These are phyloP conservation scores for Botrytis galanthina DNA, from an alignment of 2,329 filamentous ascomycete genomes.

Conservation along the genomic window DNA sequence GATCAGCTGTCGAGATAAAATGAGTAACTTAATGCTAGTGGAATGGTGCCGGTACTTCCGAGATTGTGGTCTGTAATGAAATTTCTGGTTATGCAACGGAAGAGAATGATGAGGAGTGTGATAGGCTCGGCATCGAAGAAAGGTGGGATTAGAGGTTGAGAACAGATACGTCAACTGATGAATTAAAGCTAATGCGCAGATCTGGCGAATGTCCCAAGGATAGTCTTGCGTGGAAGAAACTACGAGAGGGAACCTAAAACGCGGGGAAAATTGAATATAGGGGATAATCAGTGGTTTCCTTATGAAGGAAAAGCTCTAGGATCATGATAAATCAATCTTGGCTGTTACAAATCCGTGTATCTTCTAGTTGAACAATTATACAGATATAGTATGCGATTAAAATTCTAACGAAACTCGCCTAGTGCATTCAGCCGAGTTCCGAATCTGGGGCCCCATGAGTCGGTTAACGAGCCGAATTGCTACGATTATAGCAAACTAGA, in stretches of 20 bases:
- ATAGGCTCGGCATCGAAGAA: background rate
- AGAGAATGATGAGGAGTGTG: background rate
- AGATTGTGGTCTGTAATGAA: background rate
- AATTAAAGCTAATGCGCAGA: background rate
- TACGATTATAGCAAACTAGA: background rate
- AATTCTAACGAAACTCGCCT: background rate
- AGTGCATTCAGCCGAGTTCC: background rate
- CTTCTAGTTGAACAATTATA: background rate
- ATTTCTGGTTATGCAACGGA: background rate
- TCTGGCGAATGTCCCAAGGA: background rate
- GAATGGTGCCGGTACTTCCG: background rate
- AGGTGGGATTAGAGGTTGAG: background rate
- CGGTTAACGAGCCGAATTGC: background rate
- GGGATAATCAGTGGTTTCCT: background rate
- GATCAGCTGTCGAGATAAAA: background rate
- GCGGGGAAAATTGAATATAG: background rate
- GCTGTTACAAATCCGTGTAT: background rate
- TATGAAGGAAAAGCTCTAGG: background rate
- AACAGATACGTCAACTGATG: background rate
- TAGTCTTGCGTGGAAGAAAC: background rate
- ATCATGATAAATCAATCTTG: background rate
- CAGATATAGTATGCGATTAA: background rate
- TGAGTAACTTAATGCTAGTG: background rate
- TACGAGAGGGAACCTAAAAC: background rate
- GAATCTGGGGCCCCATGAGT: background rate